Evolutionary conservation across 305 asterid species (phyloP).

Genomic region (Fraxinus platypoda): DNA sequence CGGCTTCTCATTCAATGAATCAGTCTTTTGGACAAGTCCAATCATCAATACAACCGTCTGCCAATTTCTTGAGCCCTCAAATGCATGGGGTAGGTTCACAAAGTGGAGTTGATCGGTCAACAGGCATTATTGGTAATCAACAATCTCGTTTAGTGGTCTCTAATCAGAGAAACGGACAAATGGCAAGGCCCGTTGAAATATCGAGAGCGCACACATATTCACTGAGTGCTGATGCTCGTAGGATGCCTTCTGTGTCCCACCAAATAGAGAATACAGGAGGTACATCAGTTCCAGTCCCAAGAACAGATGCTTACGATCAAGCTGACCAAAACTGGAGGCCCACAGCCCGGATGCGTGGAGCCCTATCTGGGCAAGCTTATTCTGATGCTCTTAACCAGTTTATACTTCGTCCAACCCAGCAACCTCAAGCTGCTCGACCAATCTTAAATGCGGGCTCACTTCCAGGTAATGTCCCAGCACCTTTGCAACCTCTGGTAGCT

Average conservation of each 20-base stretch:
- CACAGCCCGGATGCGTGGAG: slow-evolving; percentile 85
- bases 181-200: slow-evolving; percentile 30
- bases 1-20: slow-evolving; percentile 25
- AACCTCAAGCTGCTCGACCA: slow-evolving; percentile 52
- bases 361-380: slow-evolving; percentile 71
- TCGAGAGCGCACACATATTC: slow-evolving; percentile 29
- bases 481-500: slow-evolving; percentile 35
- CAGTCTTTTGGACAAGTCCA: slow-evolving; percentile 33
- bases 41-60: slow-evolving; percentile 29
- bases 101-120: slow-evolving; percentile 24
- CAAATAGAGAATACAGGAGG: slow-evolving; percentile 32
- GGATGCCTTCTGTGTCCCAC: slow-evolving; percentile 29
- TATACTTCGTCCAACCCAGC: slow-evolving; percentile 50
- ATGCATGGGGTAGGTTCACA: slow-evolving; percentile 30
- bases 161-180: slow-evolving; percentile 34
- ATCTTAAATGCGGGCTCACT: slow-evolving; percentile 21
- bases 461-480: slow-evolving; percentile 30
- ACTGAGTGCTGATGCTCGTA: slow-evolving; percentile 26
- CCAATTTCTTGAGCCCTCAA: slow-evolving; percentile 31
- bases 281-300: slow-evolving; percentile 29
- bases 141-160: slow-evolving; percentile 31
- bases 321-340: slow-evolving; percentile 74
- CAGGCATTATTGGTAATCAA: slow-evolving; percentile 30
- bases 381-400: slow-evolving; percentile 48
- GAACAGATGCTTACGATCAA: slow-evolving; percentile 27